Evolutionary conservation across 768 basidiomycete genomes (phyloP).

Genomic region (Bullera alba): DNA sequence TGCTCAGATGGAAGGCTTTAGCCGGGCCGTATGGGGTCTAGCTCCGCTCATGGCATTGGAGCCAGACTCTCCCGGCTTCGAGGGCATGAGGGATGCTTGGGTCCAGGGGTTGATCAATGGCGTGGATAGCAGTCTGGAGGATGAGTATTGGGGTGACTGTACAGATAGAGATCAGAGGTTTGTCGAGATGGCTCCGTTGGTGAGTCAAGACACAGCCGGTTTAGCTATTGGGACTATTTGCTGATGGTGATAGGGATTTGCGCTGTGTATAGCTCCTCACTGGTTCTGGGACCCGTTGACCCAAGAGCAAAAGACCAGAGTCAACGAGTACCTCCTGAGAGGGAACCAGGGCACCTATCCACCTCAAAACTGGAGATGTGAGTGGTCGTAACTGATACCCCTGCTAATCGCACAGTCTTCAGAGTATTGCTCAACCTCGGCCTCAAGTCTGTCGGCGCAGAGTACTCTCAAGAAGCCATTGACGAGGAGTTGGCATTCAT

Average conservation of each 20-base stretch:
- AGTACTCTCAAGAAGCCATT: constrained; percentile 21
- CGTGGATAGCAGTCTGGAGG: constrained; percentile 53
- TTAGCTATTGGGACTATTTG: too few species aligned
- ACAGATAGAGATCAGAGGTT: constrained; percentile 66
- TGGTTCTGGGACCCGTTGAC: constrained; percentile 48
- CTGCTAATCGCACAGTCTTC: constrained; percentile 11
- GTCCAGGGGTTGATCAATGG: constrained; percentile 59
- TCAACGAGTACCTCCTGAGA: constrained; percentile 17
- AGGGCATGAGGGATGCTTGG: constrained; percentile 48
- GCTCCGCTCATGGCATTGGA: constrained; percentile 21
- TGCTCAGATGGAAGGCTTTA: constrained; percentile 34
- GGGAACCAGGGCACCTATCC: constrained; percentile 18
- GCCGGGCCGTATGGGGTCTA: constrained; percentile 25
- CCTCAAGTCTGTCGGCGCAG: constrained; percentile 22
- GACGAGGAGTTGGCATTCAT: constrained; percentile 23
- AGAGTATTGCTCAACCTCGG: constrained; percentile 25
- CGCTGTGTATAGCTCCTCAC: constrained; percentile 59
- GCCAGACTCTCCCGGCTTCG: constrained; percentile 16
- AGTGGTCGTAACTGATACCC: constrained; percentile 1
- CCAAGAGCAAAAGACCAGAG: constrained; percentile 8
- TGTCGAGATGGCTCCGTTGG: constrained; percentile 73
- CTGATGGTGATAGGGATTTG: constrained; percentile 10
- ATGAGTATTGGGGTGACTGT: constrained; percentile 71
- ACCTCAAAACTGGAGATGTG: constrained; percentile 32
- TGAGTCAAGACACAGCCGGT: constrained; percentile 16